These are phyloP conservation scores for Hortaea sp. DNA, from an alignment of 2,329 filamentous ascomycete species.

Conservation along the genomic window DNA sequence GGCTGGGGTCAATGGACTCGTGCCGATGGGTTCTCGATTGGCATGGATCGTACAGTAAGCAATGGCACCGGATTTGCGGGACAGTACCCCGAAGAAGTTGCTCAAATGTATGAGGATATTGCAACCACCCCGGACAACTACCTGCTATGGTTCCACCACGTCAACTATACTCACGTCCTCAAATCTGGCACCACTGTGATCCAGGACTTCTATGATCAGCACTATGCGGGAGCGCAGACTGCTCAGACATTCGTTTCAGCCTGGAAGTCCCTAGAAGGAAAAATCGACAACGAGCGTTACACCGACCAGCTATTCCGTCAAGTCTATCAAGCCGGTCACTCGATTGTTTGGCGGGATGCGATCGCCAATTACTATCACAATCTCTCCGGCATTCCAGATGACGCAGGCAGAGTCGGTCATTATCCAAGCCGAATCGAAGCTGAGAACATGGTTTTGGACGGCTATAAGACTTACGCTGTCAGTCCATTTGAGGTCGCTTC, in stretches of 20 bases:
- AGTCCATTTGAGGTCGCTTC: conserved; percentile 52
- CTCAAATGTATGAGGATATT: conserved; percentile 47
- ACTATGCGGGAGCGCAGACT: conserved; percentile 49
- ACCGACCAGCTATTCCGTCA: conserved; percentile 50
- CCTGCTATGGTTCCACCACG: conserved; percentile 66
- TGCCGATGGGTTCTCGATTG: conserved; percentile 48
- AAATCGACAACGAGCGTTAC: conserved; percentile 51
- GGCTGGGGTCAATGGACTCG: conserved; percentile 65
- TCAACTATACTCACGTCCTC: conserved; percentile 54
- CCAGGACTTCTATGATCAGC: conserved; percentile 56
- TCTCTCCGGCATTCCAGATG: conserved; percentile 51
- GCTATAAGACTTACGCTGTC: conserved; percentile 46
- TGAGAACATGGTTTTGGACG: conserved; percentile 51
- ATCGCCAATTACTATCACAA: conserved; percentile 56
- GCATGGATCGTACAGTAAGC: conserved; percentile 60
- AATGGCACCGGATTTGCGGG: conserved; percentile 58
- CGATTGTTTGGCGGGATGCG: conserved; percentile 60
- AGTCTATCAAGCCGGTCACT: conserved; percentile 57
- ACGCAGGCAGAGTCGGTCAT: conserved; percentile 44
- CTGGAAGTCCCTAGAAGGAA: conserved; percentile 47
- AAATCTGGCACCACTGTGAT: conserved; percentile 57
- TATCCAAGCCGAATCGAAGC: conserved; percentile 60
- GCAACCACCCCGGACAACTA: conserved; percentile 55
- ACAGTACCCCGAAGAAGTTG: conserved; percentile 55
- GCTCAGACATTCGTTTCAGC: conserved; percentile 47